Evolutionary conservation across 768 basidiomycete genomes (phyloP).

Genomic region (Auriscalpium microsporum): DNA sequence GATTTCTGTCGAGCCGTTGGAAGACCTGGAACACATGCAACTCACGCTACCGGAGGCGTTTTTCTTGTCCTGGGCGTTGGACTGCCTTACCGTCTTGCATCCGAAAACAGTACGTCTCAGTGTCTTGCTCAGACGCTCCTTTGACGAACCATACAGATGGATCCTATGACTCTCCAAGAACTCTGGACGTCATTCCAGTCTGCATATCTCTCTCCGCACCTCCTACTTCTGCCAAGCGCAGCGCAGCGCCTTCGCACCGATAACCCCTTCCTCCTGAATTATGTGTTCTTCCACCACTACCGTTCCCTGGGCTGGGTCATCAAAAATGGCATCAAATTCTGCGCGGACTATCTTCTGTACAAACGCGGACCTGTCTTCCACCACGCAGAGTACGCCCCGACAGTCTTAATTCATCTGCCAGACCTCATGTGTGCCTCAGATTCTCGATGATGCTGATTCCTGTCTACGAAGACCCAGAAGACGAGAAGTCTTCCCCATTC

Average conservation of each 20-base stretch:
- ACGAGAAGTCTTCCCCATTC: slow-evolving; percentile 57
- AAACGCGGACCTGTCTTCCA: slow-evolving; percentile 90
- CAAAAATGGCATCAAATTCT: slow-evolving; percentile 94
- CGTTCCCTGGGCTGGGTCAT: slow-evolving; percentile 96
- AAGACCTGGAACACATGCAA: slow-evolving; percentile 85
- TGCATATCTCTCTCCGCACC: slow-evolving; percentile 35
- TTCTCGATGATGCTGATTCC: slow-evolving; percentile 90
- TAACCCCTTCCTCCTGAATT: slow-evolving; percentile 88
- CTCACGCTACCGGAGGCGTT: slow-evolving; percentile 85
- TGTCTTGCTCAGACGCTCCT: background rate
- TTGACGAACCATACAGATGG: slow-evolving; percentile 30
- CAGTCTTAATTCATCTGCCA: background rate
- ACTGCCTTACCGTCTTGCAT: slow-evolving; percentile 68
- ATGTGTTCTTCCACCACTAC: slow-evolving; percentile 89
- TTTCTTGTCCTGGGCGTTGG: slow-evolving; percentile 77
- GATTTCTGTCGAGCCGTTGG: slow-evolving; percentile 37
- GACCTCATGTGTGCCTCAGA: slow-evolving; percentile 31
- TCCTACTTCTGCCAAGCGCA: slow-evolving; percentile 17
- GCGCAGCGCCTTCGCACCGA: slow-evolving; percentile 48
- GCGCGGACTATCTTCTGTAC: slow-evolving; percentile 90
- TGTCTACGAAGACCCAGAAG: slow-evolving; percentile 76
- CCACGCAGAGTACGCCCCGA: slow-evolving; percentile 77
- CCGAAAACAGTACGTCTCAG: slow-evolving; percentile 47
- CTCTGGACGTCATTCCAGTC: slow-evolving; percentile 62
- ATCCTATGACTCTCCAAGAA: slow-evolving; percentile 45